Evolutionary conservation across 192 early-diverging fungal genomes (phyloP), one percentile per base, ranked within the genome.

Genomic region (Linnemannia zychae): DNA sequence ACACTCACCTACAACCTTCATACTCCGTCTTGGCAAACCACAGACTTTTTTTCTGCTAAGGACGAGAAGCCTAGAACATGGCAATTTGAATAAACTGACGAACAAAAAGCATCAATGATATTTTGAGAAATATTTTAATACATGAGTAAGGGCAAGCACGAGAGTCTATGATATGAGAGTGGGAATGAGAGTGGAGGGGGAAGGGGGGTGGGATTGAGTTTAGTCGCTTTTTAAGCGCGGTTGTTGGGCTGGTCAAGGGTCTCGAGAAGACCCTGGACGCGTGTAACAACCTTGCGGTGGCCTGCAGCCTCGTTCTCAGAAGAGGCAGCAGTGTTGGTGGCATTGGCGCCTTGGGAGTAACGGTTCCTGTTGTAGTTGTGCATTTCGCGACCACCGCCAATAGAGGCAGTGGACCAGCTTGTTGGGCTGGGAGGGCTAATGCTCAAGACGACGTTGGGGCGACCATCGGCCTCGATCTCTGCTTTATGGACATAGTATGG

Each of bases 401-500:
- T 37, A 22, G 63, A 68, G 49, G 36, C 69, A 12, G 67, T 53
- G 38, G 76, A 46, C 82, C 82, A 78, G 66, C 67, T 72, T 34
- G 50, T 53, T 34, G 38, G 46, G 15, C 52, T 38, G 15, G 75
- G 57, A 34, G 78, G 74, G 24, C 76, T 68, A 31, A 79, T 34
- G 3, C 84, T 75, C 70, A 89, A 36, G 33, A 74, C 75, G 38
- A 92, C 80, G 47, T 78, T 82, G 75, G 90, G 91, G 60, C 79
- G 84, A 50, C 90, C 90, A 60, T 91, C 77, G n/a, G 63, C 72
- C 74, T 91, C 87, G 52, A 91, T 53, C 49, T 89, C 84, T 6
- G 93, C 93, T 40, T 88, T 90, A 66, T 90, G 86, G 18, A 96
- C 94, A 72, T 92, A 94, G 88, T 94, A 94, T 17, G 77, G 57